Percentiles rank a stretch among this genome's conserved stretches.
Evolutionary conservation across 495 filamentous ascomycete species (phyloP).

Genomic region (Trichoderma erinaceum): DNA sequence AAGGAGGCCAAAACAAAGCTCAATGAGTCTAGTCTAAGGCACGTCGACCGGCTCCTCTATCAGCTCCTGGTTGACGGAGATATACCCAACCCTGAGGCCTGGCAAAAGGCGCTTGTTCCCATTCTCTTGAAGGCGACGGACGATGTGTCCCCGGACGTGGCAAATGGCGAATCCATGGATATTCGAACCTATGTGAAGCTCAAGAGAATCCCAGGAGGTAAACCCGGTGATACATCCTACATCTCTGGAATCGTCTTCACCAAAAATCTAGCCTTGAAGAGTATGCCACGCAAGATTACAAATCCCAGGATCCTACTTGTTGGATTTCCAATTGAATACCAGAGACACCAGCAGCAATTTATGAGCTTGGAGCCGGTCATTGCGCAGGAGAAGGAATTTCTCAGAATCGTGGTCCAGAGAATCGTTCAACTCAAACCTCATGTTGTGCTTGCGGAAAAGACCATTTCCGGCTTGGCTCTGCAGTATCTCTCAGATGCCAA

Average conservation of each 20-base stretch:
- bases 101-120: slow-evolving; percentile 89
- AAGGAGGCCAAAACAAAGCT: slow-evolving; percentile 71
- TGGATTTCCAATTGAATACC: slow-evolving; percentile 93
- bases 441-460: slow-evolving; percentile 79
- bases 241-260: slow-evolving; percentile 95
- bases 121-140: slow-evolving; percentile 88
- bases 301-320: slow-evolving; percentile 87
- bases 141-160: slow-evolving; percentile 88
- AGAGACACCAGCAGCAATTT: slow-evolving; percentile 85
- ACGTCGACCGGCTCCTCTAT: slow-evolving; percentile 75
- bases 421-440: slow-evolving; percentile 80
- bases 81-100: slow-evolving; percentile 65
- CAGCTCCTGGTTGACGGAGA: slow-evolving; percentile 74
- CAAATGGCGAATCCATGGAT: slow-evolving; percentile 87
- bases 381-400: slow-evolving; percentile 90
- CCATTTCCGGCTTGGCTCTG: slow-evolving; percentile 84
- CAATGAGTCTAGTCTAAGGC: slow-evolving; percentile 78
- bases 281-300: slow-evolving; percentile 80
- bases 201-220: slow-evolving; percentile 89
- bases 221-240: slow-evolving; percentile 85
- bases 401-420: slow-evolving; percentile 87
- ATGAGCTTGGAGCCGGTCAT: slow-evolving; percentile 98
- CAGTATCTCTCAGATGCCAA: slow-evolving; percentile 80
- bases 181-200: slow-evolving; percentile 98
- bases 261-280: slow-evolving; percentile 92